Evolutionary conservation across 192 early-diverging fungal species (phyloP), one percentile per base, ranked within the genome.

Genomic region (Gryganskiella cystojenkinii): DNA sequence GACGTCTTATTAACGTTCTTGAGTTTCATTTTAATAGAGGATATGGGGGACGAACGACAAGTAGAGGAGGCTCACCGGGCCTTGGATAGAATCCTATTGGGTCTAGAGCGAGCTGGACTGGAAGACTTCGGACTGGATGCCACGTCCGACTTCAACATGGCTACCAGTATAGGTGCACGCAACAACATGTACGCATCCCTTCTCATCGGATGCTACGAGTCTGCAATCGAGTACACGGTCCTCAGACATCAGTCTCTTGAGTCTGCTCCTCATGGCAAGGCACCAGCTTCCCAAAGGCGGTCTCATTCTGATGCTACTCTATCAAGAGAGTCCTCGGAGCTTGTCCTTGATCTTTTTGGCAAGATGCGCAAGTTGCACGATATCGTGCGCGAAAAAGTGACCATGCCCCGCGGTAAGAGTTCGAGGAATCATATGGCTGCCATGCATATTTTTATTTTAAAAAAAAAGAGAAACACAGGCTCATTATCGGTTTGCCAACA

Each of bases 91-190:
- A 46, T 90, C 25, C 64, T 84, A 19, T 45, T 67, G 7, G 71
- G 87, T 13, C 71, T 93, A 24, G 53, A 85, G 9, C 79, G 81
- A 13, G 80, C 85, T 0, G 87, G 88, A 43, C 64, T 90, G n/a
- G 86, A 87, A 35, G 91, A 93, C 55, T 93, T 87, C 72, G 87
- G 82, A 56, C 65, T 93, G 5, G 87, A 92, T 20, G 84, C 85
- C 19, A 71, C 85, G 0, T 85, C 91, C n/a, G 88, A 91, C 50
- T 92, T 87, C 44, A 83, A 86, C 46, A 84, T 86, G 42, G 67
- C 56, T 3, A 83, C 71, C 25, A 81, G 81, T 50, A 81, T 66
- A 2, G 91, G 91, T 0, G 68, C 82, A 37, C 81, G 87, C 9
- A 90, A 90, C 67, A 81, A 84, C 52, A 84, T 81, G 58, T 84